Percentiles rank a stretch among this genome's conserved stretches.
Conservation (phyloP, 2,329 filamentous ascomycete species). For the Aureobasidium zeae region DNA sequence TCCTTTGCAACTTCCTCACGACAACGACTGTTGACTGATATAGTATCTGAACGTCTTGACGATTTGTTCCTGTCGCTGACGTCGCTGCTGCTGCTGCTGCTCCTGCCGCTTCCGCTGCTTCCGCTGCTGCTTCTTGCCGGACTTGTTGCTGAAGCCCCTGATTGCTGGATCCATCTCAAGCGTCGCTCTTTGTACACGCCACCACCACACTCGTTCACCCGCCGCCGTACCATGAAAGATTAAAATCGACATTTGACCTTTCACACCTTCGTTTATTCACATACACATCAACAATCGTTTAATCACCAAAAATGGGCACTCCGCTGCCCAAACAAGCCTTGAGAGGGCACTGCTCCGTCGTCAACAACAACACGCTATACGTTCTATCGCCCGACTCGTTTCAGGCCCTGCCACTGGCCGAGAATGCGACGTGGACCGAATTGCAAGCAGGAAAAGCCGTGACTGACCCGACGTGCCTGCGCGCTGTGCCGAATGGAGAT, state of each 20-base stretch:
- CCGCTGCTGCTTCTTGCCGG: background rate
- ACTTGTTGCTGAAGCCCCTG: too few species aligned
- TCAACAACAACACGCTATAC: constrained; percentile 76
- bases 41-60: constrained; percentile 7
- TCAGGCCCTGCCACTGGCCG: constrained; percentile 58
- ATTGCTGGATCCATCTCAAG: constrained; percentile 1
- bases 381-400: constrained; percentile 69
- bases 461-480: constrained; percentile 67
- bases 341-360: constrained; percentile 69
- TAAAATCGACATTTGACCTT: too few species aligned
- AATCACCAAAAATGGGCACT: constrained; percentile 50
- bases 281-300: background rate
- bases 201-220: constrained; percentile 1
- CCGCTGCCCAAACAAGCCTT: constrained; percentile 62
- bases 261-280: constrained; percentile 2
- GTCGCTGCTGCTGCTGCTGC: constrained; percentile 4
- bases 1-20: background rate
- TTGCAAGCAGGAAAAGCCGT: constrained; percentile 60
- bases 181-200: constrained; percentile 10
- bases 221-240: too few species aligned
- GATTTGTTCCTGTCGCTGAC: background rate
- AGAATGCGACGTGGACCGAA: constrained; percentile 62
- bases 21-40: background rate
- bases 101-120: background rate
- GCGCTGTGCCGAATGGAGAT: constrained; percentile 51